These are phyloP conservation scores for Thalassiosira profunda DNA, from an alignment of 108 stramenopile genomes.

Conservation along the genomic window DNA sequence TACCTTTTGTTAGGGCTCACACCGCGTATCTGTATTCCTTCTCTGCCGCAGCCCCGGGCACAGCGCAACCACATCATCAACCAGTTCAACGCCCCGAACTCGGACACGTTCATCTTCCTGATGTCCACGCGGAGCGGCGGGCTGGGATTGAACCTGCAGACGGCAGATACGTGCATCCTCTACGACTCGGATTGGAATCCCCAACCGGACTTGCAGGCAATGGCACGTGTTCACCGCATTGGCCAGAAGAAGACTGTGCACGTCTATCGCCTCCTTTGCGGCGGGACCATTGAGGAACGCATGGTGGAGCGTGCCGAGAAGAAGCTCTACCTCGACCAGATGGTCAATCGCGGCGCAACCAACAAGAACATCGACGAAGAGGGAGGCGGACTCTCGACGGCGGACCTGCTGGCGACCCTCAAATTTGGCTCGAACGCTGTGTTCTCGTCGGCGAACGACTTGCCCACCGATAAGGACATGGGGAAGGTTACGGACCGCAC, in stretches of 20 bases:
- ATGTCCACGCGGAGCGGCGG: slow-evolving; percentile 96
- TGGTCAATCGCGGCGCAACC: too few species aligned
- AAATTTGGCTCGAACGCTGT: slow-evolving; percentile 99
- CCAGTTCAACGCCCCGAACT: slow-evolving; percentile 91
- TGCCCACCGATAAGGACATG: slow-evolving; percentile 93
- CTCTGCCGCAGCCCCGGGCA: too few species aligned
- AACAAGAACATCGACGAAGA: slow-evolving; percentile 95
- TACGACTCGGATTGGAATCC: slow-evolving; percentile 99
- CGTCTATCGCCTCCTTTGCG: slow-evolving; percentile 97
- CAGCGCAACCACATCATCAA: slow-evolving; percentile 93
- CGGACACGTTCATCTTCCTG: slow-evolving; percentile 92
- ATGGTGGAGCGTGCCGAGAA: slow-evolving; percentile 99
- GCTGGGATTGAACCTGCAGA: slow-evolving; percentile 93
- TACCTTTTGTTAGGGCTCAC: too few species aligned
- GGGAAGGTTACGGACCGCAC: slow-evolving; percentile 76
- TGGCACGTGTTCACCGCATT: slow-evolving; percentile 93
- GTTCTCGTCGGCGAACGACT: slow-evolving; percentile 90
- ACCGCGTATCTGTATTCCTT: too few species aligned
- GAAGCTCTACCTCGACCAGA: slow-evolving; percentile 99
- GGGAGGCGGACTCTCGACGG: slow-evolving; percentile 87
- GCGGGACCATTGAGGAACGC: slow-evolving; percentile 99
- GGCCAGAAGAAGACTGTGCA: slow-evolving; percentile 98
- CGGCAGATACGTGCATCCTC: slow-evolving; percentile 94
- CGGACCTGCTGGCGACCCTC: slow-evolving; percentile 91
- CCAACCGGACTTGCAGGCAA: slow-evolving; percentile 98